Conservation (phyloP, 2,329 filamentous ascomycete species). For the Exophiala bonariae region DNA sequence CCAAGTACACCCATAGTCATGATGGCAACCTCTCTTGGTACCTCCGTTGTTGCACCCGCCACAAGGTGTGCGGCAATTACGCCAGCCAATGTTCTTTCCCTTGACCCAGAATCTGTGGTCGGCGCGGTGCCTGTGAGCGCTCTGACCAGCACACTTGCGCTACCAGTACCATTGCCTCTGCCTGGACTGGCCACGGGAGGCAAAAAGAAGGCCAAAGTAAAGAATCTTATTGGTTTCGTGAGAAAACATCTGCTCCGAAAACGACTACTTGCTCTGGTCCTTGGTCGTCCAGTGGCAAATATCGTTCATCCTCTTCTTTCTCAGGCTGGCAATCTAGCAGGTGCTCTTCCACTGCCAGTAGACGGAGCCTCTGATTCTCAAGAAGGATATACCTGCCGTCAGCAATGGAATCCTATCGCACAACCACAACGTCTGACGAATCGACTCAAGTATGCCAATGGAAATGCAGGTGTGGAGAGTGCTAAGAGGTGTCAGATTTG, state of each 20-base stretch:
- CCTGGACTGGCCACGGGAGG: not conserved
- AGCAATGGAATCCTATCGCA: conserved; percentile 7
- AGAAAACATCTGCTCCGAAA: conserved; percentile 18
- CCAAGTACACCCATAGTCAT: conserved; percentile 18
- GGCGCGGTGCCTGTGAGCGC: conserved; percentile 2
- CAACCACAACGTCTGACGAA: conserved; percentile 10
- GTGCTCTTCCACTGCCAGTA: conserved; percentile 3
- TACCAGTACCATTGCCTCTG: not conserved
- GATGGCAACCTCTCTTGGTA: conserved; percentile 7
- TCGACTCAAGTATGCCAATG: conserved; percentile 9
- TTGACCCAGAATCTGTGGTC: conserved; percentile 1
- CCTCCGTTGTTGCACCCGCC: conserved; percentile 2
- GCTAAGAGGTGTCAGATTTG: conserved; percentile 9
- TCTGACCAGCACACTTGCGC: not conserved
- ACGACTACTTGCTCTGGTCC: conserved; percentile 15
- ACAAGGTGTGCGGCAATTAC: conserved; percentile 1
- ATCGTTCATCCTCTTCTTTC: conserved; percentile 18
- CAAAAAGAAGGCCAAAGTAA: conserved; percentile 7
- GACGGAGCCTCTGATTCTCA: conserved; percentile 15
- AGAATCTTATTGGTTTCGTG: conserved; percentile 13
- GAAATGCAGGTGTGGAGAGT: conserved; percentile 14
- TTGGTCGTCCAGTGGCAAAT: conserved; percentile 20
- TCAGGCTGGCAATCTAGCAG: not conserved
- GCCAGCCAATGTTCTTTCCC: not conserved
- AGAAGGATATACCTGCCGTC: conserved; percentile 4